phyloP scores from a whole-genome alignment of 306 rosid species.

The Erythrophleum fordii region DNA sequence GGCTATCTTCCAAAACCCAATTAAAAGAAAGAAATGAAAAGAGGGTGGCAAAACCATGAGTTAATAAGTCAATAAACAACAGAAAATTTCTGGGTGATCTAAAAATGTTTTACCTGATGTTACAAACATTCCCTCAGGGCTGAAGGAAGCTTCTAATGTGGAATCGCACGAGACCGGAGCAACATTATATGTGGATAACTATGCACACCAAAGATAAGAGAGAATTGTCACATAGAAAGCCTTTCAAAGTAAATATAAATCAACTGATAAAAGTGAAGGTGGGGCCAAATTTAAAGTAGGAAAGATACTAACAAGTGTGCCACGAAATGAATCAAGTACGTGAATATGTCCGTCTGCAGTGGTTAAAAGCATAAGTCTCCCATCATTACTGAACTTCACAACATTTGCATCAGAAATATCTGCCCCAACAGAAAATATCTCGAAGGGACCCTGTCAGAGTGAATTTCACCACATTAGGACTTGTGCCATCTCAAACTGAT shows the following conservation, averaged over 20 bases:
- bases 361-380: conserved; percentile 87
- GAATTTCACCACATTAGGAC: conserved; percentile 41
- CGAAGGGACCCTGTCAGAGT: conserved; percentile 82
- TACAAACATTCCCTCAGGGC: conserved; percentile 96
- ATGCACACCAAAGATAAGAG: conserved; percentile 23
- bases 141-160: conserved; percentile 95
- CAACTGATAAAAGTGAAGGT: conserved; percentile 13
- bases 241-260: conserved; percentile 31
- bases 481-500: conserved; percentile 22
- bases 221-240: conserved; percentile 26
- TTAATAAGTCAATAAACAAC: conserved; percentile 24
- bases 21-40: conserved; percentile 1
- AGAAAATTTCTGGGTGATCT: conserved; percentile 14
- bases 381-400: conserved; percentile 93
- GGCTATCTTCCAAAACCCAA: conserved; percentile 26
- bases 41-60: background rate
- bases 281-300: conserved; percentile 13
- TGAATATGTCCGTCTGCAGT: conserved; percentile 89
- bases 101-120: conserved; percentile 65
- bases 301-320: conserved; percentile 75
- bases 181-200: conserved; percentile 85
- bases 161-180: conserved; percentile 76
- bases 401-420: conserved; percentile 93
- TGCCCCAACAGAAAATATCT: conserved; percentile 88
- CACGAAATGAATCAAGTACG: conserved; percentile 92